A percentile compares a stretch with the other conserved stretches of the same genome.
These are phyloP conservation scores for Candida quercuum DNA, from an alignment of 805 yeast species.

Conservation along the genomic window DNA sequence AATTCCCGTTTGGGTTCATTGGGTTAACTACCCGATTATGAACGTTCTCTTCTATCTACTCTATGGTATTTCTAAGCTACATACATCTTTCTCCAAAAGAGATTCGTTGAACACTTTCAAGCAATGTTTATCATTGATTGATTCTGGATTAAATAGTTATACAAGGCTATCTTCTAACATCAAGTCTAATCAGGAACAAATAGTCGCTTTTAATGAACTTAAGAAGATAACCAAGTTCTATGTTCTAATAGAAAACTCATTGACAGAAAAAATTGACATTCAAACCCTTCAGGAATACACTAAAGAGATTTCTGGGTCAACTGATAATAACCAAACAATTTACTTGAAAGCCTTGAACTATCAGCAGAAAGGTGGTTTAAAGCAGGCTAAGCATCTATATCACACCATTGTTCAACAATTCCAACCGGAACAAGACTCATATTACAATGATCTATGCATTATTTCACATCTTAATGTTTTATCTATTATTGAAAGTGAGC, in stretches of 20 bases:
- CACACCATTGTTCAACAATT: slow-evolving; percentile 3
- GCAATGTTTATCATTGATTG: slow-evolving; percentile 1
- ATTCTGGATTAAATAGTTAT: neutral
- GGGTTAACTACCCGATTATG: slow-evolving; percentile 6
- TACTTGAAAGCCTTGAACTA: slow-evolving; percentile 12
- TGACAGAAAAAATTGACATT: neutral
- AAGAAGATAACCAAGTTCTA: slow-evolving; percentile 9
- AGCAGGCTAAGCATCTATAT: slow-evolving; percentile 8
- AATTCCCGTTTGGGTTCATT: slow-evolving; percentile 1
- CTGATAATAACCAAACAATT: neutral
- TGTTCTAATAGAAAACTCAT: slow-evolving; percentile 7
- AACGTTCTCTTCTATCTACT: slow-evolving; percentile 6
- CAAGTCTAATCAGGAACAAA: neutral
- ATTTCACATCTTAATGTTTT: slow-evolving; percentile 10
- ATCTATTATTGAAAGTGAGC: slow-evolving; percentile 12
- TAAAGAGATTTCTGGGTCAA: slow-evolving; percentile 1
- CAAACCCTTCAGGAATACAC: slow-evolving; percentile 3
- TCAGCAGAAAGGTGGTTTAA: slow-evolving; percentile 13
- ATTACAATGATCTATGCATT: slow-evolving; percentile 13
- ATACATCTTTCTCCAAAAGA: slow-evolving; percentile 18
- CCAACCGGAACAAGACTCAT: neutral
- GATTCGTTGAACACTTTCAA: slow-evolving; percentile 8
- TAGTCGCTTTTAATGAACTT: neutral
- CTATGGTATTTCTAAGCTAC: slow-evolving; percentile 9
- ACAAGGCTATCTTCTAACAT: neutral